These are phyloP conservation scores for Beauveria scarabaeidicola DNA, from an alignment of 2,329 filamentous ascomycete species.

Conservation along the genomic window DNA sequence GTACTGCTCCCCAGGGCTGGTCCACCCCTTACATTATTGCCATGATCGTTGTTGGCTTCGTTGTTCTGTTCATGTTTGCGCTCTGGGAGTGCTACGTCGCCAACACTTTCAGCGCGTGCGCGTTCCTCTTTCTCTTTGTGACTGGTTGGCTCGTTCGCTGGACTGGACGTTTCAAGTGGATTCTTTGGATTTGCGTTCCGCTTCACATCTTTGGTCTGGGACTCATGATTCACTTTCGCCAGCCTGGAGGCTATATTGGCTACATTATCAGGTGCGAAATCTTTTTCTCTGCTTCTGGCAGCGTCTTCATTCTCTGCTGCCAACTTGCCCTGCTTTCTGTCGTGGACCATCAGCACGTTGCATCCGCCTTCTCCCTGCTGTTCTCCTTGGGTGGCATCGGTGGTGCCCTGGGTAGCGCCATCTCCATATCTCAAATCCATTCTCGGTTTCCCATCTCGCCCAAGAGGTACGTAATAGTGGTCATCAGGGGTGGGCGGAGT, in stretches of 20 bases:
- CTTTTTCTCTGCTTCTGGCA: conserved; percentile 32
- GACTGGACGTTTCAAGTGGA: conserved; percentile 41
- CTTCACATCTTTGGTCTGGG: conserved; percentile 29
- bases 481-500: conserved; percentile 20
- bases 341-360: conserved; percentile 19
- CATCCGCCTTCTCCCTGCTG: conserved; percentile 16
- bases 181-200: conserved; percentile 21
- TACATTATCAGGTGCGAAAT: conserved; percentile 32
- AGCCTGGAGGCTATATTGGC: conserved; percentile 24
- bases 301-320: conserved; percentile 21
- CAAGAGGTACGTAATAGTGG: conserved; percentile 19
- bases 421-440: conserved; percentile 20
- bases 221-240: conserved; percentile 36
- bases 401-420: conserved; percentile 14
- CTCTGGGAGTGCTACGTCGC: conserved; percentile 46
- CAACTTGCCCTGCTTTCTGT: conserved; percentile 19
- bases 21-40: conserved; percentile 44
- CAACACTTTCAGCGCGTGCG: conserved; percentile 44
- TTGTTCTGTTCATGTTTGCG: conserved; percentile 46
- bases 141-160: conserved; percentile 37
- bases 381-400: conserved; percentile 14
- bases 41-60: conserved; percentile 53
- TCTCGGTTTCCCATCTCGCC: conserved; percentile 18
- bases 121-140: conserved; percentile 38
- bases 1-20: conserved; percentile 35